Base-by-base conservation (phyloP, 2,329 filamentous ascomycete species). In the Neoascochyta sp. region DNA sequence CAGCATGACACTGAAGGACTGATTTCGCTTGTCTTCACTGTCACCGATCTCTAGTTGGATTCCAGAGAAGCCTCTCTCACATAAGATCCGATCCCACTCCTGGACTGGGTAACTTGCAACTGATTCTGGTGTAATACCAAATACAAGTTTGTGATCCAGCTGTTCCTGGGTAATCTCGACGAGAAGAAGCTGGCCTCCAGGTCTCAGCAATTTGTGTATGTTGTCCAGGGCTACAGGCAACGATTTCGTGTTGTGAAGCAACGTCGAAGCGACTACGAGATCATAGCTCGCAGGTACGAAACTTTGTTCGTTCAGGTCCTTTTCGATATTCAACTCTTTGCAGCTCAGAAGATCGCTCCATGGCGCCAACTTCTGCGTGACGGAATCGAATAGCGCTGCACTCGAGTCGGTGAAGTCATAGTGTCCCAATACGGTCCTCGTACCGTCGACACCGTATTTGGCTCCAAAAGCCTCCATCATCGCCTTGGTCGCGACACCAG, bases 161-260 rank as follows among this genome's bases (percentile, higher is more conserved):
- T 45, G 12, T 7, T 34, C 28, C 22, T 38, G 27, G 2, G 43
- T 49, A 29, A 34, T 26, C 35, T 76, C 72, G 4, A 66, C 34
- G 0, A 73, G 24, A 1, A 75, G 20, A 0, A 76, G 47, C 20
- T 66, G 63, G 0, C 72, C 73, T 1, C 65, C 68, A 0, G 71
- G 65, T 13, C 47, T 44, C 1, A 61, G 38, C 7, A 61, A 31
- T 17, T 45, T 52, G 9, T 46, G 36, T 4, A 33, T 32, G 31
- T 59, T 50, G 12, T 15, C 21, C 16, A 62, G 32, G 1, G 54
- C 45, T 9, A 37, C 27, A 2, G 27, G 17, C 21, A 57, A 39
- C 15, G 42, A 36, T n/a, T 32, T 37, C 3, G 50, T 52, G 10
- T 44, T 49, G 25, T 55, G 50, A 7, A 57, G 32, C 1, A 70